phyloP scores from a whole-genome alignment of 441 rosid species.

The Gossypium davidsonii region DNA sequence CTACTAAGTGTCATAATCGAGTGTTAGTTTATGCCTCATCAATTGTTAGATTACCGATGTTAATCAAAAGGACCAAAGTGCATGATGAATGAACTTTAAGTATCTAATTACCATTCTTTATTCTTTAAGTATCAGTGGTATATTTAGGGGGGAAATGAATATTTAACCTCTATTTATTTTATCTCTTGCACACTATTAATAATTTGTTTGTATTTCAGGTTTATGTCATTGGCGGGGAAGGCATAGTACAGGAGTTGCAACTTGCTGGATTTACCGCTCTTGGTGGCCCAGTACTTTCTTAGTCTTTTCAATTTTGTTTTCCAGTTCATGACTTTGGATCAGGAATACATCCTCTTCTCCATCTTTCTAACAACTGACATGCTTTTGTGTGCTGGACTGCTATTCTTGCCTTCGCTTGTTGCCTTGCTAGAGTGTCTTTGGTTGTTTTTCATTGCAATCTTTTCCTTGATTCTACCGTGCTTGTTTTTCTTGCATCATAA shows the following conservation, averaged over 20 bases:
- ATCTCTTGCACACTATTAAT: not conserved
- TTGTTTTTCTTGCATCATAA: constrained; percentile 1
- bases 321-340: not conserved
- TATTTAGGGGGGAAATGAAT: not conserved
- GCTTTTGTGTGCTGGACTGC: not conserved
- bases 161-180: not conserved
- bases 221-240: constrained; percentile 65
- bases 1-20: not conserved
- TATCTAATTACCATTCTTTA: not conserved
- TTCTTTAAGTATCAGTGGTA: not conserved
- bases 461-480: not conserved
- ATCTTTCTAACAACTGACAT: not conserved
- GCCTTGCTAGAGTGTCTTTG: not conserved
- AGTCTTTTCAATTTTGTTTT: not conserved
- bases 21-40: not conserved
- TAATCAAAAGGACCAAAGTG: not conserved
- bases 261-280: constrained; percentile 56
- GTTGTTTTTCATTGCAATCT: not conserved
- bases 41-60: not conserved
- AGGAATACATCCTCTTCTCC: not conserved
- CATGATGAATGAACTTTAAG: not conserved
- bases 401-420: not conserved
- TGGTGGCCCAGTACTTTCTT: constrained; percentile 58
- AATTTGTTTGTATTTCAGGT: constrained; percentile 31
- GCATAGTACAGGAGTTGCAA: constrained; percentile 51